Evolutionary conservation across 2,329 filamentous ascomycete species (phyloP).

Genomic region (Curvularia sp.): DNA sequence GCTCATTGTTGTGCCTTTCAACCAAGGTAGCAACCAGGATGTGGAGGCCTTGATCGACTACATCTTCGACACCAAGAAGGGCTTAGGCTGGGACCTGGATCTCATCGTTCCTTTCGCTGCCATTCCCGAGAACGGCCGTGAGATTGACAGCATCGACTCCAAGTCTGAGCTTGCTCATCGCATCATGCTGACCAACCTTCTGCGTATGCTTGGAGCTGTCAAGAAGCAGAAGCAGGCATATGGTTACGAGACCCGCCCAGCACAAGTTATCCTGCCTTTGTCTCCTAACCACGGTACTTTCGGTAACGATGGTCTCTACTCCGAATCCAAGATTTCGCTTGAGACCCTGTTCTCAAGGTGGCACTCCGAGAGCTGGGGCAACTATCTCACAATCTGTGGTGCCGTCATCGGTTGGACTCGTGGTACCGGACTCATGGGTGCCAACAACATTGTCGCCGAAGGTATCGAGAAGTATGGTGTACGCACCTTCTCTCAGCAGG

Average conservation of each 20-base stretch:
- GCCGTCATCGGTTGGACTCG: slow-evolving; percentile 99
- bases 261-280: slow-evolving; percentile 92
- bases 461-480: slow-evolving; percentile 96
- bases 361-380: slow-evolving; percentile 96
- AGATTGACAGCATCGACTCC: slow-evolving; percentile 96
- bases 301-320: slow-evolving; percentile 96
- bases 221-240: slow-evolving; percentile 88
- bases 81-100: slow-evolving; percentile 97
- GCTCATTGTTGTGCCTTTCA: slow-evolving; percentile 97
- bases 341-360: slow-evolving; percentile 99
- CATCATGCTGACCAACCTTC: slow-evolving; percentile 97
- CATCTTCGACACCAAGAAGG: slow-evolving; percentile 95
- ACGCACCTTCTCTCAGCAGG: slow-evolving; percentile 97
- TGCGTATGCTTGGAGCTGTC: slow-evolving; percentile 87
- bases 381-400: slow-evolving; percentile 97
- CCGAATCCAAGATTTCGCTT: slow-evolving; percentile 94
- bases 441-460: slow-evolving; percentile 96
- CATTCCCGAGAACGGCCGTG: slow-evolving; percentile 95
- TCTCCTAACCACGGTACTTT: slow-evolving; percentile 99
- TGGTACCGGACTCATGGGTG: slow-evolving; percentile 96
- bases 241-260: slow-evolving; percentile 92
- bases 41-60: slow-evolving; percentile 93
- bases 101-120: slow-evolving; percentile 95
- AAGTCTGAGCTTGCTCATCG: slow-evolving; percentile 97
- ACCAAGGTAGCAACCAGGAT: slow-evolving; percentile 98